These are phyloP conservation scores for Hypoxylon sp. DNA, from an alignment of 2,329 filamentous ascomycete genomes.

Conservation along the genomic window DNA sequence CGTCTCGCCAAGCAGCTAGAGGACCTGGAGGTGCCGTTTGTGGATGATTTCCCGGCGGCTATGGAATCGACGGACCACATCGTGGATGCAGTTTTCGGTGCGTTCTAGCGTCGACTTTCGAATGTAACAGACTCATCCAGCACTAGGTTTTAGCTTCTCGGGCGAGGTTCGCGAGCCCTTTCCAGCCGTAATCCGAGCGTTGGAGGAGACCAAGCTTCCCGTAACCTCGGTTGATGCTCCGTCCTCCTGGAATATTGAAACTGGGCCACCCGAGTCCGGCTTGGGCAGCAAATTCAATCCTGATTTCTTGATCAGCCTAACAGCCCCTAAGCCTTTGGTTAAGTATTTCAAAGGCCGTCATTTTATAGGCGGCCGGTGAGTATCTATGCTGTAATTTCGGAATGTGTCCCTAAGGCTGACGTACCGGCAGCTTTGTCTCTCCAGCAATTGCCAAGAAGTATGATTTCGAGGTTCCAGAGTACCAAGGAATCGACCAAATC, in stretches of 20 bases:
- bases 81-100: constrained; percentile 93
- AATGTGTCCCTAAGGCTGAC: constrained; percentile 40
- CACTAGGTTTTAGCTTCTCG: constrained; percentile 86
- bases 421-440: constrained; percentile 77
- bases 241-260: constrained; percentile 93
- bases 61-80: constrained; percentile 81
- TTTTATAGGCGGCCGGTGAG: constrained; percentile 88
- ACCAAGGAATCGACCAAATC: constrained; percentile 89
- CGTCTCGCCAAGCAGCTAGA: constrained; percentile 87
- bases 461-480: constrained; percentile 83
- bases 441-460: constrained; percentile 86
- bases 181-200: constrained; percentile 80
- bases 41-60: constrained; percentile 80
- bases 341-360: constrained; percentile 88
- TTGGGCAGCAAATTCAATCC: constrained; percentile 87
- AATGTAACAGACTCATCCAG: constrained; percentile 38
- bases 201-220: constrained; percentile 80
- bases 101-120: constrained; percentile 46
- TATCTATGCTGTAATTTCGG: constrained; percentile 44
- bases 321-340: constrained; percentile 91
- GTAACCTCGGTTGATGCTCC: constrained; percentile 94
- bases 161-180: constrained; percentile 96
- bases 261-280: constrained; percentile 82
- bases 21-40: constrained; percentile 86
- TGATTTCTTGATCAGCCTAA: constrained; percentile 84